phyloP scores from a whole-genome alignment of 129 eudicot genomes.

The Chrysanthemum seticuspe region DNA sequence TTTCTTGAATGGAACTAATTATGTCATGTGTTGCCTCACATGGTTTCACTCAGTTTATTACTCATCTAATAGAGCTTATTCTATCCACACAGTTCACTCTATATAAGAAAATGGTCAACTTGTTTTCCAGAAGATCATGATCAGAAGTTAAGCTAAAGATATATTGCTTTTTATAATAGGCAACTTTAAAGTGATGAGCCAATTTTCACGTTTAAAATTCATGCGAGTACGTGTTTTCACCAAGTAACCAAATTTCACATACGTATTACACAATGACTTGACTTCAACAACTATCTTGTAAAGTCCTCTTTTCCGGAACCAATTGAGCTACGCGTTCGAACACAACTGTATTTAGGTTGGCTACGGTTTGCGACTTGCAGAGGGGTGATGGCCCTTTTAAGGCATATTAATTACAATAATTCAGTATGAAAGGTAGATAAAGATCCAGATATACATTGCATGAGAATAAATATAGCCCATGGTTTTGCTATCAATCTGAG shows the following conservation, averaged over 20 bases:
- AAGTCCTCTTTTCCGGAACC: too few species aligned
- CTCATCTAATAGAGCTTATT: slow-evolving; percentile 3
- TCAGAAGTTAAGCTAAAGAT: not conserved
- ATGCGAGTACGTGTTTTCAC: too few species aligned
- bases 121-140: slow-evolving; percentile 19
- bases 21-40: slow-evolving; percentile 21
- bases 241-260: too few species aligned
- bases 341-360: not conserved
- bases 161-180: not conserved
- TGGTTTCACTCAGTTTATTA: slow-evolving; percentile 22
- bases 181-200: slow-evolving; percentile 1
- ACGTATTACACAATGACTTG: too few species aligned
- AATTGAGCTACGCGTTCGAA: not conserved
- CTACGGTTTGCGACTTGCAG: slow-evolving; percentile 10
- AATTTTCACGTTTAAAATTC: not conserved
- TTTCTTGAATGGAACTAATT: slow-evolving; percentile 7
- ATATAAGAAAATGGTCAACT: slow-evolving; percentile 19
- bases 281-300: too few species aligned
- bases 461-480: slow-evolving; percentile 8
- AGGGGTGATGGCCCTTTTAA: not conserved
- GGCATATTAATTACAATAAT: not conserved
- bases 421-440: not conserved
- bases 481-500: not conserved
- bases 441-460: not conserved
- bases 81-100: slow-evolving; percentile 24